A percentile compares a stretch with the other conserved stretches of the same genome.
Evolutionary conservation across 2,329 filamentous ascomycete genomes (phyloP).

Genomic region (Talaromyces sp.): DNA sequence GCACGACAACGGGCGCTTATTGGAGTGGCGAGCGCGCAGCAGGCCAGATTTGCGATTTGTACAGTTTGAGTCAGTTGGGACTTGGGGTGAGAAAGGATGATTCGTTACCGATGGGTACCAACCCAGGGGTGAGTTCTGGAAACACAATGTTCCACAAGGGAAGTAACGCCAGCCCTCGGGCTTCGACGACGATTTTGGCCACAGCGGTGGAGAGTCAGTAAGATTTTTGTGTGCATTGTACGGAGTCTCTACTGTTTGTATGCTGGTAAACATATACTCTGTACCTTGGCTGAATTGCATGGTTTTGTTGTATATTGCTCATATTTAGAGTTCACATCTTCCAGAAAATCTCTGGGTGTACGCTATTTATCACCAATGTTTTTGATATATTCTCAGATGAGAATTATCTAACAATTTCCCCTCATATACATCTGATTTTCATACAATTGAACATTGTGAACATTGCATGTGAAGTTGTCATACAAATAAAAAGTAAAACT

Average conservation of each 20-base stretch:
- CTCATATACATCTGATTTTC: background rate
- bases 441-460: too few relatives aligned
- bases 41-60: constrained; percentile 41
- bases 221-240: background rate
- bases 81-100: constrained; percentile 22
- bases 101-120: constrained; percentile 20
- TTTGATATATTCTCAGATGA: background rate
- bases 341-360: background rate
- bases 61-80: constrained; percentile 21
- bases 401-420: background rate
- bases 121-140: constrained; percentile 1
- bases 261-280: background rate
- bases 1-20: constrained; percentile 84
- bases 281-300: background rate
- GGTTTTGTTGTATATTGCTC: background rate
- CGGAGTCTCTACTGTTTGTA: background rate
- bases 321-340: background rate
- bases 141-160: constrained; percentile 12
- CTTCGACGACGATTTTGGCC: constrained; percentile 1
- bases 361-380: background rate
- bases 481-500: too few relatives aligned
- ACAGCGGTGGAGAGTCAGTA: constrained; percentile 7
- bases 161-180: constrained; percentile 4
- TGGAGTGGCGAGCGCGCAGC: constrained; percentile 83
- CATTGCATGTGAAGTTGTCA: too few relatives aligned